These are phyloP conservation scores for Candida endomychidarum DNA, from an alignment of 805 yeast species.

Conservation along the genomic window DNA sequence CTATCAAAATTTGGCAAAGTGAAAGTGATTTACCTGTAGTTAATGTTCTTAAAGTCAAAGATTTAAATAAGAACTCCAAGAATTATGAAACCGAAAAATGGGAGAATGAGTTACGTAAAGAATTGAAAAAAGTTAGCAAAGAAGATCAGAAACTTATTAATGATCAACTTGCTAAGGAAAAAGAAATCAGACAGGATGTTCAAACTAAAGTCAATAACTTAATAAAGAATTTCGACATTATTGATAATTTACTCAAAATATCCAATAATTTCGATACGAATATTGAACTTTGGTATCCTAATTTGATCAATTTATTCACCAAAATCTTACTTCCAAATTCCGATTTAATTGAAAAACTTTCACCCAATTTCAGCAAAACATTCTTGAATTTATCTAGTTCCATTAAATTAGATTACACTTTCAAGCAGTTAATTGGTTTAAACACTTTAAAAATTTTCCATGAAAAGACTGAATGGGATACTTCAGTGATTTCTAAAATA, in stretches of 20 bases:
- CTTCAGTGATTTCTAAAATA: conserved; percentile 58
- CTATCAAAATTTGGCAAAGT: conserved; percentile 65
- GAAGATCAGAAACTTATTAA: conserved; percentile 71
- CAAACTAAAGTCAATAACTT: conserved; percentile 17
- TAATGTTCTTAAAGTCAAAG: conserved; percentile 43
- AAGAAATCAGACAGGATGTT: conserved; percentile 51
- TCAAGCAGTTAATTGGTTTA: conserved; percentile 49
- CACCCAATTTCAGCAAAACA: conserved; percentile 33
- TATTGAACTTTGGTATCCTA: conserved; percentile 15
- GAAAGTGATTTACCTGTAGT: conserved; percentile 66
- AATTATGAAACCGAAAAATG: conserved; percentile 85
- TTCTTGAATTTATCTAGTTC: conserved; percentile 10
- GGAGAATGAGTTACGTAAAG: conserved; percentile 83
- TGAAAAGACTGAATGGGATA: conserved; percentile 45
- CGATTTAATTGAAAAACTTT: conserved; percentile 53
- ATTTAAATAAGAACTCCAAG: conserved; percentile 65
- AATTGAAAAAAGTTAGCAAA: conserved; percentile 69
- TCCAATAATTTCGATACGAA: conserved; percentile 15
- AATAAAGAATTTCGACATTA: conserved; percentile 13
- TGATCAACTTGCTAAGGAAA: conserved; percentile 64
- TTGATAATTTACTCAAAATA: conserved; percentile 13
- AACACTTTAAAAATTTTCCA: conserved; percentile 63
- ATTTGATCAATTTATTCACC: conserved; percentile 20
- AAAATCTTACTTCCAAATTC: conserved; percentile 48
- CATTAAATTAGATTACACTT: conserved; percentile 12